Evolutionary conservation across 2,329 filamentous ascomycete genomes (phyloP), one percentile per base, ranked within the genome.

Genomic region (Exophiala xenobiotica): DNA sequence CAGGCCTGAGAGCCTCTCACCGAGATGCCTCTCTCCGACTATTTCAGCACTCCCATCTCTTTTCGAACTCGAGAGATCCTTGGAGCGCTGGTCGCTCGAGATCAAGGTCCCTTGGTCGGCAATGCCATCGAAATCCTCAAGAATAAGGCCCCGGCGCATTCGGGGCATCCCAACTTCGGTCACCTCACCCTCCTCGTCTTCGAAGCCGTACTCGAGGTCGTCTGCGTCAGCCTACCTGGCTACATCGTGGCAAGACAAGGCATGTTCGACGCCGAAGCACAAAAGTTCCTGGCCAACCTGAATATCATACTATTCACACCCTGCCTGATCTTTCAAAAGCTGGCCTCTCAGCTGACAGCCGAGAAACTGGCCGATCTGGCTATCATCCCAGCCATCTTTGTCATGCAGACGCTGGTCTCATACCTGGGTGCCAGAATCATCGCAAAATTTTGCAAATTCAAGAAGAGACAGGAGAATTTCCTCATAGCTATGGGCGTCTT

Each of bases 251-350:
- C 93, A 9, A 79, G 87, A 31, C 79, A 90, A 63, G 93, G 93
- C 67, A 88, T 96, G 74, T 97, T 99, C 71, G 90, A 95, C 71
- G 90, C 89, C 58, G 90, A 96, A 45, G 88, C 91, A 68, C 93
- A 99, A 70, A 97, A 96, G 71, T 95, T 99, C 66, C 78, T 96
- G 44, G 92, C 93, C 47, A 96, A 99, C 67, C 78, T 99, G 61
- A 99, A 99, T 69, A 90, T 96, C 53, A 88, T 88, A 74, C 79
- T 99, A 35, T 99, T 99, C 71, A 99, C 93, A 23, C 93, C 93
- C 59, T 97, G 93, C 69, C 83, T 99, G 58, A 95, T 99, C 70
- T 99, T 97, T 71, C 96, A 89, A 12, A 99, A 99, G 71, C 81
- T 99, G 31, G 93, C 91, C 5, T 95, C 90, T 1, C 92, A 99